Evolutionary conservation across 352 stramenopile genomes (phyloP).

Genomic region (Paralagenidium karlingii): DNA sequence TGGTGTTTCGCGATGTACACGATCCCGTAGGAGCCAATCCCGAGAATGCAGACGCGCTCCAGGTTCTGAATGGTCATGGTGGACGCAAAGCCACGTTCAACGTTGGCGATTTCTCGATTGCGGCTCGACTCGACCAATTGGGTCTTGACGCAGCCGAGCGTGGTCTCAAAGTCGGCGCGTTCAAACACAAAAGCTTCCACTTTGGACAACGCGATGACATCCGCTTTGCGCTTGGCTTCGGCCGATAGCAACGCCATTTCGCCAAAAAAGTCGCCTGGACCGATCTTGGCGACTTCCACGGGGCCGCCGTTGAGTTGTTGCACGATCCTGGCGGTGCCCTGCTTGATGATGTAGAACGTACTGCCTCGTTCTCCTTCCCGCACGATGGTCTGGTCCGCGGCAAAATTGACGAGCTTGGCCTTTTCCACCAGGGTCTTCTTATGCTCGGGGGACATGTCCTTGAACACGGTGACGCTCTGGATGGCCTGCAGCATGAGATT

Average conservation of each 20-base stretch:
- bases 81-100: constrained; percentile 32
- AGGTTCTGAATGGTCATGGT: constrained; percentile 4
- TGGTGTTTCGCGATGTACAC: constrained; percentile 7
- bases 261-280: constrained; percentile 45
- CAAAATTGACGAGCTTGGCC: constrained; percentile 21
- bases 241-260: constrained; percentile 36
- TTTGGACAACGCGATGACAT: constrained; percentile 37
- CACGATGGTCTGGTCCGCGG: constrained; percentile 25
- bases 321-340: constrained; percentile 23
- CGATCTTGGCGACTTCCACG: constrained; percentile 23
- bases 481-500: constrained; percentile 36
- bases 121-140: constrained; percentile 17
- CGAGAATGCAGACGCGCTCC: constrained; percentile 3
- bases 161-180: constrained; percentile 41
- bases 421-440: constrained; percentile 33
- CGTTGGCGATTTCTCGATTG: constrained; percentile 15
- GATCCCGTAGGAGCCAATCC: constrained; percentile 6
- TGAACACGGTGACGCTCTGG: constrained; percentile 38
- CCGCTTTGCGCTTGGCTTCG: constrained; percentile 46
- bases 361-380: constrained; percentile 27
- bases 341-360: constrained; percentile 54
- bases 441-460: constrained; percentile 16
- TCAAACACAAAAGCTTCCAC: constrained; percentile 65
- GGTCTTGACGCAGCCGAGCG: constrained; percentile 19
- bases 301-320: constrained; percentile 8